Conservation (phyloP, 768 basidiomycete genomes). For the Russula sp. region DNA sequence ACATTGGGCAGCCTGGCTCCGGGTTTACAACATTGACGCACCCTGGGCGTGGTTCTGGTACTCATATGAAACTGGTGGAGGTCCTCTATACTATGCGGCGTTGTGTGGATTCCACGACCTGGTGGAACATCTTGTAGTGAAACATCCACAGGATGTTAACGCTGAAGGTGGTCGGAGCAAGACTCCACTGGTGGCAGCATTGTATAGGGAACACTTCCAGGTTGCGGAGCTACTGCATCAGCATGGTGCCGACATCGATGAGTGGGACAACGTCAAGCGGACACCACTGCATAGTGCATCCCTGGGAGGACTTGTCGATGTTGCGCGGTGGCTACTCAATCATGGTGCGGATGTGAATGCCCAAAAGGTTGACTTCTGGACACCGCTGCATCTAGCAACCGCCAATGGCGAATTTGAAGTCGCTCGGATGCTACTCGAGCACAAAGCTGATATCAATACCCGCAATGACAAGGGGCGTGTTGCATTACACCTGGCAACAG, state of each 20-base stretch:
- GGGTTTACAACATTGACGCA: not conserved
- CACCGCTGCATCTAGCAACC: not conserved
- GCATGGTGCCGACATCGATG: not conserved
- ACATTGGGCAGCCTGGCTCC: slow-evolving; percentile 1
- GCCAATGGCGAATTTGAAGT: not conserved
- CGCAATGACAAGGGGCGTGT: not conserved
- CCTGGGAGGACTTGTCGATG: not conserved
- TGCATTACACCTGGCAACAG: not conserved
- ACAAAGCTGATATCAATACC: not conserved
- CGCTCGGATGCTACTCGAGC: not conserved
- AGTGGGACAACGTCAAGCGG: fast-evolving
- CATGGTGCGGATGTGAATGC: not conserved
- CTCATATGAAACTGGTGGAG: no score
- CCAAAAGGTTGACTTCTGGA: fast-evolving
- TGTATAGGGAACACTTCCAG: not conserved
- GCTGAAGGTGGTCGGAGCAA: not conserved
- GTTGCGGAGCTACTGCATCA: not conserved
- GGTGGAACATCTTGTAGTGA: not conserved
- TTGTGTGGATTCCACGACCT: slow-evolving; percentile 1
- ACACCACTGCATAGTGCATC: not conserved
- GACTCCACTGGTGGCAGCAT: slow-evolving; percentile 1
- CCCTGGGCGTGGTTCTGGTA: not conserved
- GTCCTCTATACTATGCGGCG: not conserved
- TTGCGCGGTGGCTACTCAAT: not conserved
- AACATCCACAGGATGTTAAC: not conserved